Evolutionary conservation across 495 filamentous ascomycete genomes (phyloP).

Genomic region (Xylaria palmicola): DNA sequence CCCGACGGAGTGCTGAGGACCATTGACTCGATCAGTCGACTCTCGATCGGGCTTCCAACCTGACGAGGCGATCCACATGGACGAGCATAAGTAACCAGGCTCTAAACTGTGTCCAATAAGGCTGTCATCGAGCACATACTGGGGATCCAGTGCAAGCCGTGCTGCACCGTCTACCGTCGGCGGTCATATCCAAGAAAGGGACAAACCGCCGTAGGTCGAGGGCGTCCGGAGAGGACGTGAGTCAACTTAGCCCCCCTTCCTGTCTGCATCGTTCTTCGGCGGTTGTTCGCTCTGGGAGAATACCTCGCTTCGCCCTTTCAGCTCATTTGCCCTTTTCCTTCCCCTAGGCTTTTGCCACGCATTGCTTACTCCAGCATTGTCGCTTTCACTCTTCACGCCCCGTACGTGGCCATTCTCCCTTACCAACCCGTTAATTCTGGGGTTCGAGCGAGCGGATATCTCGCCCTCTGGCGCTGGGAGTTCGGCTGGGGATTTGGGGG

Average conservation of each 20-base stretch:
- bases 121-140: conserved; percentile 19
- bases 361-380: conserved; percentile 24
- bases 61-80: neutral
- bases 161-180: conserved; percentile 9
- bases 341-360: conserved; percentile 48
- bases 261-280: conserved; percentile 50
- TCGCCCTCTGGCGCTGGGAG: conserved; percentile 17
- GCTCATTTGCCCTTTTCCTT: conserved; percentile 48
- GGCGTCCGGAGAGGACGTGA: neutral
- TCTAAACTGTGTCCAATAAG: conserved; percentile 15
- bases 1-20: neutral
- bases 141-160: conserved; percentile 12
- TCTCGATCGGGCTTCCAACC: neutral
- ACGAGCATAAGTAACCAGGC: neutral
- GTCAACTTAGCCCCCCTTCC: conserved; percentile 48
- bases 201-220: conserved; percentile 17
- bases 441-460: conserved; percentile 28
- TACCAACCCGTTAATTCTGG: conserved; percentile 35
- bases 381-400: conserved; percentile 50
- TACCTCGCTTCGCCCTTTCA: conserved; percentile 33
- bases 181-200: conserved; percentile 26
- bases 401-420: conserved; percentile 49
- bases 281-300: conserved; percentile 44
- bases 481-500: conserved; percentile 24
- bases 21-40: neutral